phyloP scores from a whole-genome alignment of 257 asterid genomes.

The Vinca minor region DNA sequence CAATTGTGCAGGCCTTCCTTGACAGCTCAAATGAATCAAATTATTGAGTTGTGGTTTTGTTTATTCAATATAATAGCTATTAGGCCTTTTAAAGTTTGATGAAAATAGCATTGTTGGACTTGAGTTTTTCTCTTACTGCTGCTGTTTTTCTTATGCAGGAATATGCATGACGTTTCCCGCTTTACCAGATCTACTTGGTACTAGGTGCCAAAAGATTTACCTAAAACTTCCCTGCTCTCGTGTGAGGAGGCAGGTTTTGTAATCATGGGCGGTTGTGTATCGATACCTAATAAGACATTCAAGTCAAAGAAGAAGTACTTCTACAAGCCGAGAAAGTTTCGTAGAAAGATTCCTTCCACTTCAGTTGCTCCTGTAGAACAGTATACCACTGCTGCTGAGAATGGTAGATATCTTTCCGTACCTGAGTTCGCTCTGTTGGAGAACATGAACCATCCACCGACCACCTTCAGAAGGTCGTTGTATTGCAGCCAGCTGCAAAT shows the following conservation, averaged over 20 bases:
- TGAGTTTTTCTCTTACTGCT: not conserved
- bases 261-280: slow-evolving; percentile 79
- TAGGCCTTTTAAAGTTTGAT: not conserved
- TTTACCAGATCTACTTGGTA: not conserved
- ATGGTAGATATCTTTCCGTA: slow-evolving; percentile 17
- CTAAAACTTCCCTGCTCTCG: slow-evolving; percentile 1
- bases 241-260: slow-evolving; percentile 11
- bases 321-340: slow-evolving; percentile 36
- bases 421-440: slow-evolving; percentile 29
- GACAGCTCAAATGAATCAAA: too few species aligned
- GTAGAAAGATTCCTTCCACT: slow-evolving; percentile 51
- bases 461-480: slow-evolving; percentile 23
- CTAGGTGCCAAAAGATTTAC: not conserved
- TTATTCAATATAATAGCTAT: too few species aligned
- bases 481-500: slow-evolving; percentile 19
- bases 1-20: too few species aligned
- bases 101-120: not conserved
- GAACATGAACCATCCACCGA: slow-evolving; percentile 10
- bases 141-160: not conserved
- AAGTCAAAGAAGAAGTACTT: slow-evolving; percentile 48
- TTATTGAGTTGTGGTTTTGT: not conserved
- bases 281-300: slow-evolving; percentile 46
- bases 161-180: not conserved
- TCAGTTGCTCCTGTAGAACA: slow-evolving; percentile 41
- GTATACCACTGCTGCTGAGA: slow-evolving; percentile 20